A percentile compares a stretch with the other conserved stretches of the same genome.
Evolutionary conservation across 345 rosid species (phyloP).

Genomic region (Microthlaspi erraticum): DNA sequence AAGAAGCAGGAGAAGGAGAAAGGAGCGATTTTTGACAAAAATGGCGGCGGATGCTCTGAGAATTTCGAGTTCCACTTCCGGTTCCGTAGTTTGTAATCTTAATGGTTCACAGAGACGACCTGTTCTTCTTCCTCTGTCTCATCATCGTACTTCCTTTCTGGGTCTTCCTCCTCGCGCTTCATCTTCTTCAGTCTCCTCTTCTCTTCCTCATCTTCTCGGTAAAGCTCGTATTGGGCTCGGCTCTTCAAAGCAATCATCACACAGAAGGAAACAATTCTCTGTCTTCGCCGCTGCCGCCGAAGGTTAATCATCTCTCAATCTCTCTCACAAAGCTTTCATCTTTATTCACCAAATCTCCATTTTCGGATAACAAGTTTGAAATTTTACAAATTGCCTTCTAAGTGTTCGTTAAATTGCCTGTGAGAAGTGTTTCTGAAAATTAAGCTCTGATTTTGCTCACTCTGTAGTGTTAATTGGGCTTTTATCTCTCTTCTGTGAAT

Average conservation of each 20-base stretch:
- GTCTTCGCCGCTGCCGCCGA: conserved; percentile 81
- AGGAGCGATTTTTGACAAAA: conserved; percentile 31
- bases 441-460: too few relatives aligned
- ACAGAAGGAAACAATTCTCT: conserved; percentile 61
- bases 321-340: not conserved
- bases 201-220: conserved; percentile 61
- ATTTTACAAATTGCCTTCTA: conserved; percentile 17
- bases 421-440: conserved; percentile 9
- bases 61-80: conserved; percentile 49
- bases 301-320: conserved; percentile 45
- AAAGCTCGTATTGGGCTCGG: conserved; percentile 49
- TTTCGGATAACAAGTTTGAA: not conserved
- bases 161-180: conserved; percentile 60
- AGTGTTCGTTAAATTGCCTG: conserved; percentile 42
- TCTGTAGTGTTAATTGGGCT: not conserved
- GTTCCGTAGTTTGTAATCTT: conserved; percentile 60
- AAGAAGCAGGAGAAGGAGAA: too few relatives aligned
- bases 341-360: not conserved
- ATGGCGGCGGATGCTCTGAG: conserved; percentile 85
- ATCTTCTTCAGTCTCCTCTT: conserved; percentile 53
- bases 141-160: conserved; percentile 50
- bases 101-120: conserved; percentile 63
- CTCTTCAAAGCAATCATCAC: conserved; percentile 43
- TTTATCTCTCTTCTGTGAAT: not conserved
- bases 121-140: conserved; percentile 48